phyloP scores from a whole-genome alignment of 2,329 filamentous ascomycete genomes.

The Colletotrichum sp. region DNA sequence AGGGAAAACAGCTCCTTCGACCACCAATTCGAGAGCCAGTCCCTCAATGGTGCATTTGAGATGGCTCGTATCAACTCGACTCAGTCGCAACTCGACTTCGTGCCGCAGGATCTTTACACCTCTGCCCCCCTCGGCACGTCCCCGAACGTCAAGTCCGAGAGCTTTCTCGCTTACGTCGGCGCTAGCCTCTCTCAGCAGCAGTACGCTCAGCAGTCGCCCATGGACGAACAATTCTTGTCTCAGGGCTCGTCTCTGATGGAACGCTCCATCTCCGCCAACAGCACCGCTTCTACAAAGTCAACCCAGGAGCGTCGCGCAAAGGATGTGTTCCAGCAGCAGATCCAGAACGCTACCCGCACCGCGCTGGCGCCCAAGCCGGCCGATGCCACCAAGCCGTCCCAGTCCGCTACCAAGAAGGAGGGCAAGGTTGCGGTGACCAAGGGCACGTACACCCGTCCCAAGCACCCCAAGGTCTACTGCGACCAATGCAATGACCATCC shows the following conservation, averaged over 20 bases:
- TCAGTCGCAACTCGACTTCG: conserved; percentile 35
- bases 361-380: conserved; percentile 51
- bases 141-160: conserved; percentile 33
- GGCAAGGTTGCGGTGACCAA: conserved; percentile 49
- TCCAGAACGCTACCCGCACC: conserved; percentile 43
- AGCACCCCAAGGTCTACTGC: conserved; percentile 76
- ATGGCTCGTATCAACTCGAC: conserved; percentile 44
- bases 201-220: conserved; percentile 32
- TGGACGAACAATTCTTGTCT: conserved; percentile 30
- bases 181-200: conserved; percentile 36
- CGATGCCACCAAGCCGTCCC: conserved; percentile 29
- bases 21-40: conserved; percentile 28
- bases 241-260: conserved; percentile 45
- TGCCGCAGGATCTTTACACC: conserved; percentile 27
- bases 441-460: conserved; percentile 62
- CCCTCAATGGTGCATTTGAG: conserved; percentile 30
- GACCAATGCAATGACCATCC: conserved; percentile 72
- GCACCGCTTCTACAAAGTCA: conserved; percentile 50
- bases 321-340: conserved; percentile 51
- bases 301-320: conserved; percentile 50
- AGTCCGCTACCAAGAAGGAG: conserved; percentile 36
- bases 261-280: conserved; percentile 52
- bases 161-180: conserved; percentile 38
- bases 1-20: conserved; percentile 47
- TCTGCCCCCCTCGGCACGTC: conserved; percentile 21